A percentile compares a stretch with the other conserved stretches of the same genome.
Conservation (phyloP, 75 land plant species). For the Chamaecyparis obtusa region DNA sequence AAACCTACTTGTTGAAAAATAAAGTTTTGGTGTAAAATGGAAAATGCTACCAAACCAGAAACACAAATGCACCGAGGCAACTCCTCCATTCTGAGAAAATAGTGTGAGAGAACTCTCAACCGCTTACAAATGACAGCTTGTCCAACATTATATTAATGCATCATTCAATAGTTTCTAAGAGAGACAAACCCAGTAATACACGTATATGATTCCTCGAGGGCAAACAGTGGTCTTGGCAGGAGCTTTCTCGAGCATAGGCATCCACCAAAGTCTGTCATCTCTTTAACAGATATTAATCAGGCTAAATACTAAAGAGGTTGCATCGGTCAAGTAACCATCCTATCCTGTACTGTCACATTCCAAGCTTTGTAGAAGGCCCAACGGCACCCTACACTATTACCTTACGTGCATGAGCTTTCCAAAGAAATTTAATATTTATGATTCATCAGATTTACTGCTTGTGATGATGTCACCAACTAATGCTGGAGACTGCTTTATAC, state of each 20-base stretch:
- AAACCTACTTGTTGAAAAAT: background rate
- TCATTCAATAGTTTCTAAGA: too few species aligned
- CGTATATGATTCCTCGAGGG: background rate
- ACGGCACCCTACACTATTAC: background rate
- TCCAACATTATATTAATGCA: too few species aligned
- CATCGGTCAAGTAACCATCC: background rate
- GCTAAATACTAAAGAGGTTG: background rate
- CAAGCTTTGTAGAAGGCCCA: background rate
- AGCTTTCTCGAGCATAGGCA: background rate
- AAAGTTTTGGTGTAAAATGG: background rate
- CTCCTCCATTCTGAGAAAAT: background rate
- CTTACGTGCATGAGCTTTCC: background rate
- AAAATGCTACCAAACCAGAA: background rate
- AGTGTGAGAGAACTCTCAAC: background rate
- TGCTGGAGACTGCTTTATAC: background rate
- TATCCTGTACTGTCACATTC: background rate
- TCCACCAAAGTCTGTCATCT: background rate
- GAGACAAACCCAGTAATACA: background rate
- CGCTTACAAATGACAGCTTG: background rate
- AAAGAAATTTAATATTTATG: too few species aligned
- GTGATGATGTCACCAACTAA: background rate
- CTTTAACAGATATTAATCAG: background rate
- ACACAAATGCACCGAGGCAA: background rate
- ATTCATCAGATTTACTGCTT: background rate
- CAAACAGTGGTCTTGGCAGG: background rate